Base-by-base conservation (phyloP, 805 yeast genomes). In the Dipodascus albidus region DNA sequence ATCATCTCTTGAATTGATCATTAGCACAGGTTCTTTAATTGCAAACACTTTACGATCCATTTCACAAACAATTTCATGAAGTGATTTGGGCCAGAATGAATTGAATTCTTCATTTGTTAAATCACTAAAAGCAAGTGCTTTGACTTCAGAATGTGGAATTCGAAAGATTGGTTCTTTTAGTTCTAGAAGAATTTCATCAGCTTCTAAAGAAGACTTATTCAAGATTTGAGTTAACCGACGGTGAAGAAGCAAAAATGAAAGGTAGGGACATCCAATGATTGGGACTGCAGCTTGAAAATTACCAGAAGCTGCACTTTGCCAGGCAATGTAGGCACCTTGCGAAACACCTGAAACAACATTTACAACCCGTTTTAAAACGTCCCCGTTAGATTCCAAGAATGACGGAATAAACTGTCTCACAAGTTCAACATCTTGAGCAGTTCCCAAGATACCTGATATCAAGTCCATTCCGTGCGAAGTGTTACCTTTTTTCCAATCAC, bases 261-360 rank as follows among this genome's bases (percentile, higher is more conserved):
- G 63, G 54, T 74, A 75, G 6, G 75, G 70, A 53, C 76, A 70
- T 2, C 82, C 82, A 49, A 81, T 68, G 23, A 78, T 70, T 1
- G 83, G 82, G 44, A 74, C 73, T 15, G 75, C 69, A 24, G 69
- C 69, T 74, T 72, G 51, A 69, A 62, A 2, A 11, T 52, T 57
- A 14, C 56, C 27, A 38, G 50, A 23, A 9, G 60, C 20, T 71
- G 79, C 63, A 65, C 71, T 58, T 74, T 63, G 64, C 69, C 78
- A 77, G 27, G 74, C 68, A n/a, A 74, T 69, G 62, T 81, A 83
- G 0, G 80, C 85, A 1, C 85, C 84, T 48, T 79, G 67, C 0
- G 83, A 78, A 44, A 70, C 69, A 1, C 85, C 86, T 11, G 72
- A 59, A 24, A 77, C 63, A 47, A 75, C 69, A 61, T 74, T 55